These are phyloP conservation scores for Hyphodiscus hymeniophilus DNA, from an alignment of 495 filamentous ascomycete genomes.

Conservation along the genomic window DNA sequence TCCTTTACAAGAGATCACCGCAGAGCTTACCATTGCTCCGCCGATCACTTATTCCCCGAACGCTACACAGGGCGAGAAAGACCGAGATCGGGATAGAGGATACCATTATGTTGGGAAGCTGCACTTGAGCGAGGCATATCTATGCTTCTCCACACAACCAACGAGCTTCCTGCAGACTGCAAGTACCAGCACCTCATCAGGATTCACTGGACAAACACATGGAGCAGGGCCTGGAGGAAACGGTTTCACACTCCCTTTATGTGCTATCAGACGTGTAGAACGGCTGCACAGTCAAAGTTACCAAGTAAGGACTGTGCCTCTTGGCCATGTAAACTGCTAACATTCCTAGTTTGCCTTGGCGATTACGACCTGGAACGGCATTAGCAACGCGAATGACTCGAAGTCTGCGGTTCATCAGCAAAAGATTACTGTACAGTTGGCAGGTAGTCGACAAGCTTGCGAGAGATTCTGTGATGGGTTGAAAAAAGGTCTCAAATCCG, in stretches of 20 bases:
- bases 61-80: conserved; percentile 50
- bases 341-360: conserved; percentile 67
- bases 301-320: conserved; percentile 33
- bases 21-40: conserved; percentile 80
- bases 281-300: conserved; percentile 82
- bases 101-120: conserved; percentile 89
- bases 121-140: conserved; percentile 85
- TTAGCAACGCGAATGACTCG: conserved; percentile 35
- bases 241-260: conserved; percentile 93
- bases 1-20: conserved; percentile 89
- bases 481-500: conserved; percentile 78
- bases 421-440: conserved; percentile 82
- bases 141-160: conserved; percentile 92
- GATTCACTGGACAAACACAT: conserved; percentile 82
- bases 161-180: conserved; percentile 78
- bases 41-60: conserved; percentile 35
- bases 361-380: conserved; percentile 93
- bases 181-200: conserved; percentile 62
- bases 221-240: conserved; percentile 90
- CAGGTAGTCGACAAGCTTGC: conserved; percentile 77
- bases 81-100: conserved; percentile 52
- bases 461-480: conserved; percentile 94
- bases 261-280: conserved; percentile 84
- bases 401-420: conserved; percentile 54
- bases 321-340: conserved; percentile 4